These are phyloP conservation scores for Hyphodiscus sp. DNA, from an alignment of 2,329 filamentous ascomycete species.

Conservation along the genomic window DNA sequence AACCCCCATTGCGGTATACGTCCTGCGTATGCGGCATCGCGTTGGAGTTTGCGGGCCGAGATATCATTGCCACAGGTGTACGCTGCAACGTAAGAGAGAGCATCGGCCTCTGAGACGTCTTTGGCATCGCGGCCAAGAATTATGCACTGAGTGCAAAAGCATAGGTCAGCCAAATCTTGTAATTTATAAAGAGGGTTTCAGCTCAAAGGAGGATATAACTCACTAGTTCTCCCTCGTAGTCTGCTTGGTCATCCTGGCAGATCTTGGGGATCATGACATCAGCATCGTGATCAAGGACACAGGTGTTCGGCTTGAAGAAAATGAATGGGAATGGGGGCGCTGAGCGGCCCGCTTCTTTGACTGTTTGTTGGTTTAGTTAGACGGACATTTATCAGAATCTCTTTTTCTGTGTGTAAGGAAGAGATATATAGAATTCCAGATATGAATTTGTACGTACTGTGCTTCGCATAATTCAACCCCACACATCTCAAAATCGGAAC, in stretches of 20 bases:
- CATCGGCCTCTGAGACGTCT: constrained; percentile 9
- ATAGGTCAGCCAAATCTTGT: constrained; percentile 33
- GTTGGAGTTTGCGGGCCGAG: constrained; percentile 45
- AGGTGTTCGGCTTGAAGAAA: constrained; percentile 43
- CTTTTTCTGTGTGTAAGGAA: too few species aligned
- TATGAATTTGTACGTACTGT: constrained; percentile 34
- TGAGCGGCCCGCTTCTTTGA: constrained; percentile 45
- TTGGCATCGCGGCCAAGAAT: constrained; percentile 43
- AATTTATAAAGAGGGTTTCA: constrained; percentile 31
- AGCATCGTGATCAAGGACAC: constrained; percentile 31
- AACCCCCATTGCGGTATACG: constrained; percentile 38
- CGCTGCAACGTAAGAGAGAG: constrained; percentile 11
- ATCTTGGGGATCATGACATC: constrained; percentile 42
- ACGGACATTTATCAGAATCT: too few species aligned
- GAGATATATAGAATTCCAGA: neutral
- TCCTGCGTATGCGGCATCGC: constrained; percentile 39
- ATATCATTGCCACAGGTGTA: constrained; percentile 49
- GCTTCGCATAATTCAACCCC: constrained; percentile 53
- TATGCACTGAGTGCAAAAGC: constrained; percentile 20
- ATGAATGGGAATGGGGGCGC: constrained; percentile 44
- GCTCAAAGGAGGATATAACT: neutral
- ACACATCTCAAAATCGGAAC: constrained; percentile 53
- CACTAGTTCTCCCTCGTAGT: constrained; percentile 43
- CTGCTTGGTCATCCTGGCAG: constrained; percentile 37
- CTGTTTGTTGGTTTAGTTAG: constrained; percentile 33